phyloP scores from a whole-genome alignment of 768 basidiomycete species.

The Aureoboletus auriporus region DNA sequence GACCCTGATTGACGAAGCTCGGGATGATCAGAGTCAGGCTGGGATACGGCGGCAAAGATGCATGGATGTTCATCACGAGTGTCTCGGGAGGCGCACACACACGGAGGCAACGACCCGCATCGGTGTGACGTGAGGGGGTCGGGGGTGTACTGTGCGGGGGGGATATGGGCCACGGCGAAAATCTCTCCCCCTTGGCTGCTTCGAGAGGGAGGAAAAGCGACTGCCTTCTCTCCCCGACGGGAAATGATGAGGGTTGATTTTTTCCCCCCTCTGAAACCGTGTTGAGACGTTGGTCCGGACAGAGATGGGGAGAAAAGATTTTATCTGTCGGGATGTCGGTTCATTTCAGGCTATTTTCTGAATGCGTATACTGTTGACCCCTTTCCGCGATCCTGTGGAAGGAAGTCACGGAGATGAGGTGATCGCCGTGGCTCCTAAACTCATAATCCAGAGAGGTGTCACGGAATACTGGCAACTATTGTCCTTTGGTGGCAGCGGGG shows the following conservation, averaged over 20 bases:
- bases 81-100: neutral
- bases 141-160: neutral
- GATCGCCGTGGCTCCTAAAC: constrained; percentile 27
- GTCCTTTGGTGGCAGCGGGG: too few species aligned
- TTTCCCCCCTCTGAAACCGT: too few species aligned
- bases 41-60: constrained; percentile 17
- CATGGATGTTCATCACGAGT: constrained; percentile 1
- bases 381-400: constrained; percentile 16
- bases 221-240: constrained; percentile 1
- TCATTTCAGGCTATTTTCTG: constrained; percentile 1
- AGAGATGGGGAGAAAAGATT: neutral
- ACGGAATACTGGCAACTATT: too few species aligned
- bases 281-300: neutral
- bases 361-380: neutral
- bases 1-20: constrained; percentile 15
- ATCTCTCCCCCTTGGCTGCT: neutral
- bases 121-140: constrained; percentile 5
- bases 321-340: neutral
- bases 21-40: neutral
- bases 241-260: neutral
- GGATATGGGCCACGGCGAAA: constrained; percentile 2
- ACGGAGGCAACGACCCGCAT: constrained; percentile 12
- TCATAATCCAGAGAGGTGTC: constrained; percentile 7
- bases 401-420: constrained; percentile 23
- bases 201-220: neutral